phyloP scores from a whole-genome alignment of 2,329 filamentous ascomycete genomes.

The Aureobasidium sp. region DNA sequence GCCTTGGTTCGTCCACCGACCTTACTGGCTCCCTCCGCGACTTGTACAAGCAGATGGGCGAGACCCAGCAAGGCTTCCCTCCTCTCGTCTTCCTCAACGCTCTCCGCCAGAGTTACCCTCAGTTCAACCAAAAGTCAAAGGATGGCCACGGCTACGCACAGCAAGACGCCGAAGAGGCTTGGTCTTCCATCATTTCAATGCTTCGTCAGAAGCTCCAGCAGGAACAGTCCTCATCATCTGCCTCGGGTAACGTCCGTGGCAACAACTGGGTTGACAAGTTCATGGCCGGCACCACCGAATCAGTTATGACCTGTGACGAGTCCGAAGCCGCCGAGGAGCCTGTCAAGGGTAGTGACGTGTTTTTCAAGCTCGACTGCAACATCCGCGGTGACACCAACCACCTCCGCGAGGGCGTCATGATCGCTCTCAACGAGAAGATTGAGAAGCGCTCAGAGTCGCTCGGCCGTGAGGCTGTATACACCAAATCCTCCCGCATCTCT shows the following conservation, averaged over 20 bases:
- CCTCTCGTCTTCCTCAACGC: conserved; percentile 77
- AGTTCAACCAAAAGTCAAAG: conserved; percentile 85
- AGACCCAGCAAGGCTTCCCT: conserved; percentile 80
- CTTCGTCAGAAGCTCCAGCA: conserved; percentile 69
- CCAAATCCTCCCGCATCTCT: conserved; percentile 83
- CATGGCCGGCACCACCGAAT: conserved; percentile 75
- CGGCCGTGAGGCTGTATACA: conserved; percentile 74
- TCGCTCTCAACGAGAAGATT: conserved; percentile 76
- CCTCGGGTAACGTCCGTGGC: conserved; percentile 11
- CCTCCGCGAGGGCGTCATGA: conserved; percentile 77
- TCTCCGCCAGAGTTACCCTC: conserved; percentile 73
- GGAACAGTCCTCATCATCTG: conserved; percentile 56
- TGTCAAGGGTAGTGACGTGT: conserved; percentile 61
- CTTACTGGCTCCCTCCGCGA: conserved; percentile 71
- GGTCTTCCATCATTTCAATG: conserved; percentile 88
- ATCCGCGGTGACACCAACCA: conserved; percentile 85
- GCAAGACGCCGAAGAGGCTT: conserved; percentile 96
- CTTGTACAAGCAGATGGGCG: conserved; percentile 81
- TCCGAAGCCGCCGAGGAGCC: conserved; percentile 67
- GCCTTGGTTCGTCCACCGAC: conserved; percentile 57
- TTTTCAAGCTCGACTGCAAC: conserved; percentile 93
- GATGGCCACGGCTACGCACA: conserved; percentile 84
- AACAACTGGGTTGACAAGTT: conserved; percentile 66
- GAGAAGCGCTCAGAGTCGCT: conserved; percentile 80
- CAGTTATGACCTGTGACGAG: conserved; percentile 77